phyloP scores from a whole-genome alignment of 2,329 filamentous ascomycete species.

The Aspergillus eucalypticola region DNA sequence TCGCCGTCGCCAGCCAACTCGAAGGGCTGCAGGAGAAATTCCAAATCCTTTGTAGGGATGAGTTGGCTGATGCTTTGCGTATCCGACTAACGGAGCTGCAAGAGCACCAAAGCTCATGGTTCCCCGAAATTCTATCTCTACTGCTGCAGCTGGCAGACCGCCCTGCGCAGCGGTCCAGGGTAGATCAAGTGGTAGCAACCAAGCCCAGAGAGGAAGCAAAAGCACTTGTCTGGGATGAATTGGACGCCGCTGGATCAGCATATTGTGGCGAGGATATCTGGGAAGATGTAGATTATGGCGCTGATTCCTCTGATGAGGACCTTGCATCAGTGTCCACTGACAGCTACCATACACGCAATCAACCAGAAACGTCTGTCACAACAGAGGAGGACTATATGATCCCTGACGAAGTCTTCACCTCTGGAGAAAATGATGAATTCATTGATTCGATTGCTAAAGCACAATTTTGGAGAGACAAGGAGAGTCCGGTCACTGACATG shows the following conservation, averaged over 20 bases:
- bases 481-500: conserved; percentile 17
- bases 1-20: conserved; percentile 66
- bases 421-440: conserved; percentile 36
- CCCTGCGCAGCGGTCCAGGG: conserved; percentile 68
- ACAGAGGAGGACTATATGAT: conserved; percentile 37
- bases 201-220: conserved; percentile 50
- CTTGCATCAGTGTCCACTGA: conserved; percentile 36
- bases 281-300: conserved; percentile 42
- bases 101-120: conserved; percentile 60
- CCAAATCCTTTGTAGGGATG: conserved; percentile 74
- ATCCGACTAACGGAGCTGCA: conserved; percentile 62
- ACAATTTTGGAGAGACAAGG: conserved; percentile 51
- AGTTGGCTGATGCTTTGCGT: conserved; percentile 69
- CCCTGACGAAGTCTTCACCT: conserved; percentile 35
- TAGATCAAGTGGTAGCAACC: conserved; percentile 63
- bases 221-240: conserved; percentile 73
- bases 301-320: conserved; percentile 42
- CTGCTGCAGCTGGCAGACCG: conserved; percentile 79
- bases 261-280: conserved; percentile 50
- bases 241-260: conserved; percentile 74
- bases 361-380: conserved; percentile 29
- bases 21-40: conserved; percentile 84
- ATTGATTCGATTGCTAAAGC: conserved; percentile 42
- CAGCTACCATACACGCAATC: conserved; percentile 28
- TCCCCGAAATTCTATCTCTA: conserved; percentile 76